Percentiles rank a stretch among this genome's conserved stretches.
These are phyloP conservation scores for Solanum peruvianum DNA, from an alignment of 257 asterid species.

Conservation along the genomic window DNA sequence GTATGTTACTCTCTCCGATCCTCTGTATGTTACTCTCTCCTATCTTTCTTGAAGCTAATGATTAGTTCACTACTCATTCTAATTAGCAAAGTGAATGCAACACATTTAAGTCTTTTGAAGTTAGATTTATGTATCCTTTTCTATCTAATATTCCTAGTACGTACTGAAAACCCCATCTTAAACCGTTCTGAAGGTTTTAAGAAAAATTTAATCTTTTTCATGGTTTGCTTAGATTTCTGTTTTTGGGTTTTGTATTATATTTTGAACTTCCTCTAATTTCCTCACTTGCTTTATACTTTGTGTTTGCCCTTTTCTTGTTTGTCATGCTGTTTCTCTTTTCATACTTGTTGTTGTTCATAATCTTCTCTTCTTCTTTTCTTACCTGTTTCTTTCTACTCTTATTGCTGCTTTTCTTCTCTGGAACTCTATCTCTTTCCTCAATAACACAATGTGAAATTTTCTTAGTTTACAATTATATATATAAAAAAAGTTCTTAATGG, in stretches of 20 bases:
- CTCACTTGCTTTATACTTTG: conserved; percentile 8
- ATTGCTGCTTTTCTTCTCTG: conserved; percentile 24
- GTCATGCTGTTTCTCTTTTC: conserved; percentile 27
- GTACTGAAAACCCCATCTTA: too few relatives aligned
- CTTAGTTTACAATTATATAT: too few relatives aligned
- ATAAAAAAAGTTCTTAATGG: too few relatives aligned
- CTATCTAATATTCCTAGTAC: too few relatives aligned
- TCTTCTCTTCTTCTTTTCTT: conserved; percentile 14
- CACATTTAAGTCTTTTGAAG: too few relatives aligned
- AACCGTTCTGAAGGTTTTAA: background rate
- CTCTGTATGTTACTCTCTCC: too few relatives aligned
- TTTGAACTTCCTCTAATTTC: conserved; percentile 12
- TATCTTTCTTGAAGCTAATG: too few relatives aligned
- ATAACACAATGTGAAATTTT: background rate
- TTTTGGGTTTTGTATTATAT: background rate
- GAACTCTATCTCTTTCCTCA: conserved; percentile 9
- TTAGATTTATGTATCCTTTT: too few relatives aligned
- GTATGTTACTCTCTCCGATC: too few relatives aligned
- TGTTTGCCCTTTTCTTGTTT: conserved; percentile 13
- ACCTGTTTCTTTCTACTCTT: conserved; percentile 9
- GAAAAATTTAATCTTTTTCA: background rate
- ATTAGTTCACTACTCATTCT: too few relatives aligned
- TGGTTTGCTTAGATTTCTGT: background rate
- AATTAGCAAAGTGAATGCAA: too few relatives aligned
- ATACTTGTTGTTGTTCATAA: conserved; percentile 22